Evolutionary conservation across 352 stramenopile genomes (phyloP).

Genomic region (Blastocystis sp.): DNA sequence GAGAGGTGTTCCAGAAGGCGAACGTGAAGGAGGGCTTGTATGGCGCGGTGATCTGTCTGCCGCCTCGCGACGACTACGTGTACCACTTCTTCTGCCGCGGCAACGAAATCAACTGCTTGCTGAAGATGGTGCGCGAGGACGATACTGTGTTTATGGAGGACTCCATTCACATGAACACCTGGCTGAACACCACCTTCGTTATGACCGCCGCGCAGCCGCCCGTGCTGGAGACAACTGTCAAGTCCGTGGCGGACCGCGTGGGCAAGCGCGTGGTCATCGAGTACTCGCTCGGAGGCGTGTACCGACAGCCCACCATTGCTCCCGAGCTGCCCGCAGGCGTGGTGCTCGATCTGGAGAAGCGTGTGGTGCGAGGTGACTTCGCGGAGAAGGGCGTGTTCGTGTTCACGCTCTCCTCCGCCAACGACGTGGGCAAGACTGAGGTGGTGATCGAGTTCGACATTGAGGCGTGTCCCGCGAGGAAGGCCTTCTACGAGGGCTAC

Average conservation of each 20-base stretch:
- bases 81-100: not conserved
- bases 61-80: not conserved
- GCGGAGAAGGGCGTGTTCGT: not conserved
- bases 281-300: not conserved
- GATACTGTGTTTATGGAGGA: not conserved
- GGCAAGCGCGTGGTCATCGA: not conserved
- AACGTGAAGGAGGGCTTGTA: not conserved
- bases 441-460: constrained; percentile 29
- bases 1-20: not conserved
- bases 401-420: not conserved
- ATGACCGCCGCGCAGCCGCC: not conserved
- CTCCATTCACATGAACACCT: not conserved
- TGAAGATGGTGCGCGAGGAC: constrained; percentile 3
- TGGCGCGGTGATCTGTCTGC: constrained; percentile 7
- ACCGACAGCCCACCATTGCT: not conserved
- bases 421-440: constrained; percentile 5
- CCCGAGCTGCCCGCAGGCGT: not conserved
- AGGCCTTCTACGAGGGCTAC: not conserved
- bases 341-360: not conserved
- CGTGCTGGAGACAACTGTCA: not conserved
- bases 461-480: constrained; percentile 3
- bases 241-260: not conserved
- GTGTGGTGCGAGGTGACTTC: not conserved
- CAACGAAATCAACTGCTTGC: not conserved
- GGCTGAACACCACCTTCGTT: not conserved